A percentile compares a stretch with the other conserved stretches of the same genome.
Conservation (phyloP, 1,284 basidiomycete species). For the Tilletiopsis washingtonensis region DNA sequence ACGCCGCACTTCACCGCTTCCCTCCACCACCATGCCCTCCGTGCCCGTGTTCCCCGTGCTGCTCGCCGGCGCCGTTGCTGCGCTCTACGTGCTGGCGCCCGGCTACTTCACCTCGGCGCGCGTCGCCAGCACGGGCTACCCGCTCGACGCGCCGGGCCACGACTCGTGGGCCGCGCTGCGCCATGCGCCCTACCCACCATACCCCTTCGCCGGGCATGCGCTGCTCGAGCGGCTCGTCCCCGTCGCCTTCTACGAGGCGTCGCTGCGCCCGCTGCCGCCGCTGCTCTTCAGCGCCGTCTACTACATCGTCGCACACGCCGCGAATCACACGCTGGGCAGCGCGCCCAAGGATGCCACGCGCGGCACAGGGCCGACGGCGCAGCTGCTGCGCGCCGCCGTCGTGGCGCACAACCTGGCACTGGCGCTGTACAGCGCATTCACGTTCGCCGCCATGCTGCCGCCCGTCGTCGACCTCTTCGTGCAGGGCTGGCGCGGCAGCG, state of each 20-base stretch:
- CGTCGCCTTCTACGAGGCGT: conserved; percentile 5
- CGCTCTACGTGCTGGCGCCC: too few species aligned
- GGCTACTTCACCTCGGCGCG: background rate
- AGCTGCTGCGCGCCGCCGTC: conserved; percentile 15
- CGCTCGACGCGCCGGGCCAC: conserved; percentile 11
- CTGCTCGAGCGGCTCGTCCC: background rate
- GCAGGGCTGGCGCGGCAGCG: conserved; percentile 22
- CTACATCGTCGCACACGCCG: conserved; percentile 27
- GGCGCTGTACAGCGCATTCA: conserved; percentile 30
- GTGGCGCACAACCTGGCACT: conserved; percentile 33
- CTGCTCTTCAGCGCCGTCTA: conserved; percentile 29
- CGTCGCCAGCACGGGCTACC: conserved; percentile 8
- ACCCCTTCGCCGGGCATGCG: conserved; percentile 8
- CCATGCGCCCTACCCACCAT: conserved; percentile 16
- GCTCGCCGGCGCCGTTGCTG: too few species aligned
- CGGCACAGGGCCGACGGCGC: conserved; percentile 6
- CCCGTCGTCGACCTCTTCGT: conserved; percentile 25
- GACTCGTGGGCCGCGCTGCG: conserved; percentile 5
- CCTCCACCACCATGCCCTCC: too few species aligned
- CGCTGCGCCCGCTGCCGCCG: conserved; percentile 17
- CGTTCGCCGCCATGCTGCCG: conserved; percentile 24
- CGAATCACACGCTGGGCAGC: conserved; percentile 16
- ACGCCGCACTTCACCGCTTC: too few species aligned
- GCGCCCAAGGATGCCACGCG: conserved; percentile 23
- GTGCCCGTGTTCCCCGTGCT: too few species aligned